Base-by-base conservation (phyloP, 495 filamentous ascomycete genomes). In the Schizothecium vesticola region DNA sequence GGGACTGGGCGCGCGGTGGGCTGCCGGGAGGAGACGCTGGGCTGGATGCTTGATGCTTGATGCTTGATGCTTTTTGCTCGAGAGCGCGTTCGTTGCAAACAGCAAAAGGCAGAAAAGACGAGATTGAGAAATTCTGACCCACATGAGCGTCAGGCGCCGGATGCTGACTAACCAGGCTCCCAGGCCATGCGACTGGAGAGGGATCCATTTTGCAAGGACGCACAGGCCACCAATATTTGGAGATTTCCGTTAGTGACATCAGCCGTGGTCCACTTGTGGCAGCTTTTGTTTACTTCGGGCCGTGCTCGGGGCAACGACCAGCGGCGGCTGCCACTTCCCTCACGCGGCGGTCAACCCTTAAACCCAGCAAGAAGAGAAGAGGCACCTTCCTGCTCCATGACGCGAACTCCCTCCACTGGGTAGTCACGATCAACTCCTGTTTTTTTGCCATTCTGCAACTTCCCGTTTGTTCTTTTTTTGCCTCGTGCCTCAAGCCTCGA, bases 221-320 rank as follows among this genome's bases (percentile, higher is more conserved):
- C 66, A 70, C 70, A 25, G n/a, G 25, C 68, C 68, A 72, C n/a
- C 36, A 51, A 51, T 51, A 51, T 51, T 51, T 51, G 36, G 36
- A 51, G 36, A 51, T 24, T 22, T 36, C 33, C 33, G 12, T 13
- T 26, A 21, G 64, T 68, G 71, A 68, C 67, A 66, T 72, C 69
- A 72, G 66, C 63, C 62, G 58, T 12, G 56, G 70, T 19, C 67
- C 29, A 64, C 28, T 16, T n/a, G 21, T 16, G 36, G 61, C 61
- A 19, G 21, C 43, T 65, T 71, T 74, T 76, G 74, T 76, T 76
- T 76, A 76, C 74, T 74, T 68, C 64, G 24, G 31, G 21, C 23
- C 60, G 43, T 69, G 74, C 64, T 69, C 70, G 65, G 67, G 72
- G 74, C 74, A 76, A 76, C 74, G 66, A 58, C 29, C 43, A 43